Evolutionary conservation across 768 basidiomycete species (phyloP), one percentile per base, ranked within the genome.

Genomic region (Mycena alexandri): DNA sequence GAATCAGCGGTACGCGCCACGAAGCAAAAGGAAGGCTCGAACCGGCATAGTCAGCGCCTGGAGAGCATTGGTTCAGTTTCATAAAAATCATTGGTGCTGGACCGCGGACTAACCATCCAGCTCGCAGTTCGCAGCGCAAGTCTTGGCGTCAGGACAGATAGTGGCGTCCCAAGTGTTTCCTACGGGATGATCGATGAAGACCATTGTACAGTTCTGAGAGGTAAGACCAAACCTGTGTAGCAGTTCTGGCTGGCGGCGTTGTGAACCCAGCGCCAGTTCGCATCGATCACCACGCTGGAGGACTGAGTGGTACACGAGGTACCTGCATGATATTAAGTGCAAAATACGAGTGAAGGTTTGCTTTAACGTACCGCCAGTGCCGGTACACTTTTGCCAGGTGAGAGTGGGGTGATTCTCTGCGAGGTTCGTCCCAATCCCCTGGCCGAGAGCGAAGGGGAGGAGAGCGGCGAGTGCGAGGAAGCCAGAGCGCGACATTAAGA

Each of bases 101-200:
- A 59, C 25, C 13, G 47, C 6, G 22, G 38, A 54, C 50, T 43
- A 8, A 62, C 61, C 83, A 54, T 85, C 82, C 47, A 82, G 65
- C 19, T 79, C 81, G 63, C 82, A 83, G 71, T 80, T 80, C 42
- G 73, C 36, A 2, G 87, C 84, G 73, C 87, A 88, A n/a, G n/a
- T n/a, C n/a, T n/a, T n/a, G n/a, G n/a, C n/a, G n/a, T n/a, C n/a
- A n/a, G n/a, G n/a, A n/a, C n/a, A n/a, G n/a, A n/a, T n/a, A n/a
- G n/a, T n/a, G n/a, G n/a, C n/a, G n/a, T n/a, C n/a, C n/a, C n/a
- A n/a, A n/a, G n/a, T n/a, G n/a, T n/a, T n/a, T n/a, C n/a, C n/a
- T n/a, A n/a, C n/a, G n/a, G n/a, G n/a, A n/a, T n/a, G 54, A 83
- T 83, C 21, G 63, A 80, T 41, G 71, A 63, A 75, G 57, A 73